Conservation (phyloP, 192 early-diverging fungal genomes). For the Coemansia umbellata region DNA sequence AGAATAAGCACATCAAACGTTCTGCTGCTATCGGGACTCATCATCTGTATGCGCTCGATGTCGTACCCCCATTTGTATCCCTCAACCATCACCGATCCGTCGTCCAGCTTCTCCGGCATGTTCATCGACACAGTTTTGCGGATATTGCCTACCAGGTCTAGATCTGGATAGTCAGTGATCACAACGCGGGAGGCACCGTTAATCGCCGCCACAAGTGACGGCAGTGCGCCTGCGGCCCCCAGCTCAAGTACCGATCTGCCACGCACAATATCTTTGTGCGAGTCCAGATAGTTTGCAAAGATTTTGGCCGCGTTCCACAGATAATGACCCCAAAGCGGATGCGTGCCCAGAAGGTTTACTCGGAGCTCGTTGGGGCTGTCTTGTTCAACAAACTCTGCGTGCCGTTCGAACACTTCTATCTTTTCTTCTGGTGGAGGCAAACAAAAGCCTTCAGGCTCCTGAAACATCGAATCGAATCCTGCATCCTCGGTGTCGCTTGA, state of each 20-base stretch:
- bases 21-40: not conserved
- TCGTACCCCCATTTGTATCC: constrained; percentile 47
- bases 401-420: constrained; percentile 54
- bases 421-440: constrained; percentile 55
- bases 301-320: constrained; percentile 90
- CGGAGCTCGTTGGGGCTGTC: constrained; percentile 23
- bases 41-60: constrained; percentile 17
- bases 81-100: constrained; percentile 20
- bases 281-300: constrained; percentile 76
- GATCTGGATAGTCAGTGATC: constrained; percentile 55
- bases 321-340: constrained; percentile 82
- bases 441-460: constrained; percentile 44
- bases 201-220: constrained; percentile 65
- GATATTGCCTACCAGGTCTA: constrained; percentile 73
- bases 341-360: constrained; percentile 64
- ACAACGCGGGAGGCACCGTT: constrained; percentile 69
- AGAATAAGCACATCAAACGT: constrained; percentile 79
- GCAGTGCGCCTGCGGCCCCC: constrained; percentile 79
- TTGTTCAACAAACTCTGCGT: constrained; percentile 20
- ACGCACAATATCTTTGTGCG: constrained; percentile 54
- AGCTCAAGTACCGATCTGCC: constrained; percentile 74
- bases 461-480: constrained; percentile 20
- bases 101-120: constrained; percentile 50
- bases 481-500: constrained; percentile 16
- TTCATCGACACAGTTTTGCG: constrained; percentile 60